These are phyloP conservation scores for Boletus austroedulis DNA, from an alignment of 1,284 basidiomycete genomes.

Conservation along the genomic window DNA sequence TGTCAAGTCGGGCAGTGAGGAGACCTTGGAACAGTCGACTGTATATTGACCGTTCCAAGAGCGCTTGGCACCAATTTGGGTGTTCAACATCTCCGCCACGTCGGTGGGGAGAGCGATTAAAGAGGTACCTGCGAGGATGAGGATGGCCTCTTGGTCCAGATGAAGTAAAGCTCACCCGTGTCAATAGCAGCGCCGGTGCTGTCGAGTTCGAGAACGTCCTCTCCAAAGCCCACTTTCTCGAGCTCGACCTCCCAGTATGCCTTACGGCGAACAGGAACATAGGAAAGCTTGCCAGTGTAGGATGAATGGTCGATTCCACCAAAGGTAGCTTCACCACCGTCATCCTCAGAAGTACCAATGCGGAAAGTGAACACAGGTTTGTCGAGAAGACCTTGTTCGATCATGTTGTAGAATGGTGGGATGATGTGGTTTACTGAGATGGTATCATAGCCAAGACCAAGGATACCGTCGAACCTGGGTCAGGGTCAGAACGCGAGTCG, in stretches of 20 bases:
- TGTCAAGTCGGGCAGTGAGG: constrained; percentile 81
- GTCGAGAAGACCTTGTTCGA: constrained; percentile 82
- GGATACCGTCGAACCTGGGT: constrained; percentile 88
- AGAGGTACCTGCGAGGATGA: constrained; percentile 64
- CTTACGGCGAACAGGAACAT: constrained; percentile 92
- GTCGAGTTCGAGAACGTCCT: constrained; percentile 82
- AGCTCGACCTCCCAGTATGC: constrained; percentile 99
- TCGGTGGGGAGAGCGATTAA: constrained; percentile 91
- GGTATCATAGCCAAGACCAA: constrained; percentile 94
- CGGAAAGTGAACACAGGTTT: constrained; percentile 94
- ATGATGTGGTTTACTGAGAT: constrained; percentile 94
- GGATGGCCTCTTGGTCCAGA: neutral
- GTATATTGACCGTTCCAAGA: constrained; percentile 95
- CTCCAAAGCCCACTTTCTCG: constrained; percentile 80
- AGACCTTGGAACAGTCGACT: constrained; percentile 85
- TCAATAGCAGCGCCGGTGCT: constrained; percentile 96
- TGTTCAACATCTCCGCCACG: constrained; percentile 97
- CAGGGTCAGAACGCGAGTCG: constrained; percentile 1
- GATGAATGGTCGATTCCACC: constrained; percentile 85
- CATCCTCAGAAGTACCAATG: constrained; percentile 80
- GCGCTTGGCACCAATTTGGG: constrained; percentile 89
- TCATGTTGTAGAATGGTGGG: constrained; percentile 96
- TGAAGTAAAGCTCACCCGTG: constrained; percentile 59
- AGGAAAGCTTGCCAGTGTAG: constrained; percentile 81
- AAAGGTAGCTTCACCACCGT: constrained; percentile 92